These are phyloP conservation scores for Yamadazyma laniorum DNA, from an alignment of 805 yeast species.

Conservation along the genomic window DNA sequence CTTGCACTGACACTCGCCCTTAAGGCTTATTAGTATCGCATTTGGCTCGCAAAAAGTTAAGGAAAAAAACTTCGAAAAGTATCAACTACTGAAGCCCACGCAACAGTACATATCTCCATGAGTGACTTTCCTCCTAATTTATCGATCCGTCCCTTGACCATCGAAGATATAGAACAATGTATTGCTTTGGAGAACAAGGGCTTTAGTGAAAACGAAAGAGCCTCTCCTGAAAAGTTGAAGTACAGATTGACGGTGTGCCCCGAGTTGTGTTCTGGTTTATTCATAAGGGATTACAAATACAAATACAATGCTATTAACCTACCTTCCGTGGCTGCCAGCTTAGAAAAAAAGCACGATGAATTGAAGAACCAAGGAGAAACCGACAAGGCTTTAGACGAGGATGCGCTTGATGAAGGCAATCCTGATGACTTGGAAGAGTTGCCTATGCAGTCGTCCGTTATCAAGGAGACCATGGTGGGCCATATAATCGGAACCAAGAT, in stretches of 20 bases:
- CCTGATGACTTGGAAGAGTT: conserved; percentile 37
- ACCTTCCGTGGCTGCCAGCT: conserved; percentile 38
- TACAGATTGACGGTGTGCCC: conserved; percentile 83
- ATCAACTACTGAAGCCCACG: too few relatives aligned
- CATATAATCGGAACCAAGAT: conserved; percentile 80
- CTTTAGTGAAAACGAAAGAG: conserved; percentile 64
- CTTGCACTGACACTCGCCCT: too few relatives aligned
- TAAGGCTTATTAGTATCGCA: too few relatives aligned
- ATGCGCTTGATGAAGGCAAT: conserved; percentile 13
- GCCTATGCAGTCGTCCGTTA: conserved; percentile 49
- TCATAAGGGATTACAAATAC: conserved; percentile 63
- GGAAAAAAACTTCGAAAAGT: too few relatives aligned
- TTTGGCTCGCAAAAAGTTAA: too few relatives aligned
- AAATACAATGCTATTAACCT: conserved; percentile 42
- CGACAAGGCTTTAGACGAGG: conserved; percentile 8
- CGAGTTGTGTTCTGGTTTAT: conserved; percentile 85
- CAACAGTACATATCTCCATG: too few relatives aligned
- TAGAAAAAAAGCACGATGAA: conserved; percentile 26
- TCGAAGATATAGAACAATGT: conserved; percentile 68
- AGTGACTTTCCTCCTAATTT: conserved; percentile 47
- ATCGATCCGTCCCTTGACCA: conserved; percentile 69
- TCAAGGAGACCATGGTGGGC: conserved; percentile 68
- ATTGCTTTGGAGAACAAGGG: conserved; percentile 61
- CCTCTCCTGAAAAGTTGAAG: conserved; percentile 54
- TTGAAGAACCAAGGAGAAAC: conserved; percentile 12